These are phyloP conservation scores for Trichocomaceae sp. DNA, from an alignment of 2,329 filamentous ascomycete species.

Conservation along the genomic window DNA sequence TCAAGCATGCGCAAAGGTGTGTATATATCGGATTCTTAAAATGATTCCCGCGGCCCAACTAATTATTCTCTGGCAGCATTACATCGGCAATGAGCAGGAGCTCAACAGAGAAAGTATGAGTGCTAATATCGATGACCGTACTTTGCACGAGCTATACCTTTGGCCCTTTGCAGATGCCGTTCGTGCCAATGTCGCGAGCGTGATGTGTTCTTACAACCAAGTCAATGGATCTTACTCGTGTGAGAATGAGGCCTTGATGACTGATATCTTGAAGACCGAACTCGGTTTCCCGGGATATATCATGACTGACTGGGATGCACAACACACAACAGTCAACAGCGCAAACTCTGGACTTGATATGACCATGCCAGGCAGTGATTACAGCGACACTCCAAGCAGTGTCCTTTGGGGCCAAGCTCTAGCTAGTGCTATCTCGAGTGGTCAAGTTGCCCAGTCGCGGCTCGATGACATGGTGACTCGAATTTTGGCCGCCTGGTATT, in stretches of 20 bases:
- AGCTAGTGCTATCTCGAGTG: constrained; percentile 71
- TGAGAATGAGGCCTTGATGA: constrained; percentile 1
- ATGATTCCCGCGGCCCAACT: neutral
- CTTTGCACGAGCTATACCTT: constrained; percentile 56
- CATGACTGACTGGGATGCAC: constrained; percentile 40
- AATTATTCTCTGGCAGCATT: constrained; percentile 49
- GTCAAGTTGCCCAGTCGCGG: constrained; percentile 70
- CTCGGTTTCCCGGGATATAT: constrained; percentile 47
- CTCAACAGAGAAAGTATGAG: constrained; percentile 58
- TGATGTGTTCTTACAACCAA: constrained; percentile 48
- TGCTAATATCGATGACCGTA: constrained; percentile 57
- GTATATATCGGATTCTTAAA: constrained; percentile 17
- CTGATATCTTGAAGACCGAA: constrained; percentile 45
- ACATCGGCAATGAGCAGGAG: constrained; percentile 72
- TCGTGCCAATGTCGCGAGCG: constrained; percentile 47
- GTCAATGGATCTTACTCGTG: constrained; percentile 7
- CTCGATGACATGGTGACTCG: constrained; percentile 86
- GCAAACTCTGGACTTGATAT: constrained; percentile 43
- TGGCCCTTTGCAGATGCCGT: constrained; percentile 58
- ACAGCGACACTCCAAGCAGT: constrained; percentile 43
- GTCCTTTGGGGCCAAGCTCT: constrained; percentile 69
- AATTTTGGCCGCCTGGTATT: constrained; percentile 84
- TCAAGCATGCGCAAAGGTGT: constrained; percentile 43
- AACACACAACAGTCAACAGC: constrained; percentile 36
- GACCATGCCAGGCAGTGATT: constrained; percentile 36